Percentiles rank a stretch among this genome's conserved stretches.
Evolutionary conservation across 345 rosid genomes (phyloP).

Genomic region (Melastoma malabathricum): DNA sequence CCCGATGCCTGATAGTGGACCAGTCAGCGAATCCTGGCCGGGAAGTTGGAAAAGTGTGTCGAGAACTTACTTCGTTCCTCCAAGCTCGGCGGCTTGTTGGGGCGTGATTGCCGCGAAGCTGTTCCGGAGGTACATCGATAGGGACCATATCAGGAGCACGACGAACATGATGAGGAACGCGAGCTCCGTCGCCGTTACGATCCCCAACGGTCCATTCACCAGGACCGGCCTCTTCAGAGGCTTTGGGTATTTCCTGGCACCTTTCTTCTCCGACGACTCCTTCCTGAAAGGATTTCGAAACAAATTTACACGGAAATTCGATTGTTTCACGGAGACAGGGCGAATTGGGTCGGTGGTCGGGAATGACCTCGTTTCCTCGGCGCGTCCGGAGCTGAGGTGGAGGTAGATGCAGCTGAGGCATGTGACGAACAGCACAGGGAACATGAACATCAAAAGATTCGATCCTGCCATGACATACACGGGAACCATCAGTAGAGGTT

Average conservation of each 20-base stretch:
- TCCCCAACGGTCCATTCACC: conserved; percentile 78
- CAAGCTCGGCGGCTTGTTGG: conserved; percentile 20
- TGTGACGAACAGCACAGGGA: conserved; percentile 55
- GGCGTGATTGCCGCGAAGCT: conserved; percentile 27
- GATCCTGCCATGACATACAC: conserved; percentile 28
- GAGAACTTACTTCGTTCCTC: conserved; percentile 39
- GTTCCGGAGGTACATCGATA: conserved; percentile 29
- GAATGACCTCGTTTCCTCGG: too few species aligned
- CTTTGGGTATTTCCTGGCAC: too few species aligned
- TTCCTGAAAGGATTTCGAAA: too few species aligned
- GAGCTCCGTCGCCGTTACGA: conserved; percentile 52
- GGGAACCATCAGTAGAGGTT: background rate
- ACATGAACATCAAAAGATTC: conserved; percentile 29
- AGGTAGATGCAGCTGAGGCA: conserved; percentile 41
- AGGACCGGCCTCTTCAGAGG: conserved; percentile 52
- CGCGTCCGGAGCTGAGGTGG: conserved; percentile 31
- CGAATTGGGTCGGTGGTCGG: too few species aligned
- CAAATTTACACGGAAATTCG: too few species aligned
- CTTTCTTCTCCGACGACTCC: background rate
- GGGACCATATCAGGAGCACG: conserved; percentile 54
- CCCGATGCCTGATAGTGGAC: too few species aligned
- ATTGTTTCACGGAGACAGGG: too few species aligned
- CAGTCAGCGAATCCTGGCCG: too few species aligned
- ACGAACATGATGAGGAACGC: conserved; percentile 53
- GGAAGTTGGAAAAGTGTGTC: too few species aligned